Base-by-base conservation (phyloP, 768 basidiomycete genomes). In the Roridomyces roridus region DNA sequence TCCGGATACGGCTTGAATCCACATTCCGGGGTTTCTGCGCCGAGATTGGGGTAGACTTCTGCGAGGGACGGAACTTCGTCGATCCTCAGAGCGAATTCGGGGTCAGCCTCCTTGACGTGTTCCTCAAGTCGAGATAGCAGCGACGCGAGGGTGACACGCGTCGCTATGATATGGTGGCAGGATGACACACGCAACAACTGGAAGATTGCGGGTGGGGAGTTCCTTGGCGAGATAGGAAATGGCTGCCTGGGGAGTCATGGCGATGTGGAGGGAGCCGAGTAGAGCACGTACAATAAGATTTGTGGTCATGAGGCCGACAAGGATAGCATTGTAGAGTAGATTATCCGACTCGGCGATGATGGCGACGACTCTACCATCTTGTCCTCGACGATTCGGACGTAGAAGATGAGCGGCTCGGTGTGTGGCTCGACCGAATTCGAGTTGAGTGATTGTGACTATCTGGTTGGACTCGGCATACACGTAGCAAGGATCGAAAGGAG, bases 391-490 rank as follows among this genome's bases (percentile, higher is more conserved):
- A n/a, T 58, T 54, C 1, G 77, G 79, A 12, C 75, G 70, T n/a
- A n/a, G n/a, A n/a, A n/a, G n/a, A n/a, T n/a, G n/a, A n/a, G n/a
- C n/a, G n/a, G n/a, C n/a, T n/a, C 10, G 80, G 31, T 12, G 60
- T 53, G 52, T 76, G 74, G 80, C 81, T 11, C 74, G 73, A 14
- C 70, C 73, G 58, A 81, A 82, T 47, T 82, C 79, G 6, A 77
- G 49, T 50, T 74, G 71, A 3, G 74, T 71, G 25, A 82, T 70
- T 26, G 58, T 52, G 9, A 66, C 65, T 12, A 70, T 52, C 2
- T 37, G 17, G 21, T 5, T 12, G 24, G 49, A 37, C 6, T 26
- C 14, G 36, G 49, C 36, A 7, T 40, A 18, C 6, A 37, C 18
- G 21, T 18, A 51, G 24, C n/a, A n/a, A n/a, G n/a, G n/a, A n/a